phyloP scores from a whole-genome alignment of 2,329 filamentous ascomycete species.

The Rasamsonia emersonii region DNA sequence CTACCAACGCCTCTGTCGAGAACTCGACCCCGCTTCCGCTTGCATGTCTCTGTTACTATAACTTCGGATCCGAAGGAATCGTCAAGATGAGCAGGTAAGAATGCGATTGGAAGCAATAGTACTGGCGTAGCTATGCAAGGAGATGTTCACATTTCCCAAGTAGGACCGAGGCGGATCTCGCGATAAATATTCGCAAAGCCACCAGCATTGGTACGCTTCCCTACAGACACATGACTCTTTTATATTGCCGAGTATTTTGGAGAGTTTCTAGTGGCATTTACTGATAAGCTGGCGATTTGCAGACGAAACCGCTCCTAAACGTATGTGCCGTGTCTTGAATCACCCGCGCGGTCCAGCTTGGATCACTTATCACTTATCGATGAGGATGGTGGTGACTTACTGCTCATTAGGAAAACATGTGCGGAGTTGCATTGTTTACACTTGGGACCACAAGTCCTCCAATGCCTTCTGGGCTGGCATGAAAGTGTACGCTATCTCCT shows the following conservation, averaged over 20 bases:
- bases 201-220: conserved; percentile 48
- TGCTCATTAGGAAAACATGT: conserved; percentile 70
- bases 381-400: conserved; percentile 4
- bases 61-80: conserved; percentile 42
- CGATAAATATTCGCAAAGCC: conserved; percentile 60
- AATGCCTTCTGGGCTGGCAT: conserved; percentile 94
- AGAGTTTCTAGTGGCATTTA: conserved; percentile 6
- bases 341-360: background rate
- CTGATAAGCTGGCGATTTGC: conserved; percentile 11
- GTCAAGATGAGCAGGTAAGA: conserved; percentile 55
- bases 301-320: conserved; percentile 61
- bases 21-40: conserved; percentile 15
- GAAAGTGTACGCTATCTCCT: conserved; percentile 90
- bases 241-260: background rate
- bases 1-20: no score
- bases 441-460: conserved; percentile 97
- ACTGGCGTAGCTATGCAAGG: no score
- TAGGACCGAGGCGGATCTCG: conserved; percentile 55
- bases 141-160: conserved; percentile 3
- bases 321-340: conserved; percentile 30
- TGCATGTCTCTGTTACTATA: conserved; percentile 11
- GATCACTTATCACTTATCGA: background rate
- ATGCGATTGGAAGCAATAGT: no score
- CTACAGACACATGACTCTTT: conserved; percentile 1
- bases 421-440: conserved; percentile 94